Base-by-base conservation (phyloP, 345 rosid species). In the Angophora floribunda region DNA sequence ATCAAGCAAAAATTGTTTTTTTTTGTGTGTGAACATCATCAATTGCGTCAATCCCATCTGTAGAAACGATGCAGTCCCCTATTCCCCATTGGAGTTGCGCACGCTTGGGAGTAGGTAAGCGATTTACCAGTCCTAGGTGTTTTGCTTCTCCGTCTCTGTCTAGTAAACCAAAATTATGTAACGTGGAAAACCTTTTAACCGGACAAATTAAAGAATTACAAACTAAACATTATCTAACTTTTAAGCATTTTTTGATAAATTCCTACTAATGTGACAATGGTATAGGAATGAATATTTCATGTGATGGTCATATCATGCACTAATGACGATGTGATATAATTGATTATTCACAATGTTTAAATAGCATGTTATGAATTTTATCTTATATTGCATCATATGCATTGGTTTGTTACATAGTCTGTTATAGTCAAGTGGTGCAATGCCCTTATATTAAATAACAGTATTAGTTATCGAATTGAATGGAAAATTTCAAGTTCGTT, bases 361-460 rank as follows among this genome's bases (percentile, higher is more conserved):
- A 2, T 0, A 6, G 0, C 4, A 36, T 36, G 26, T 0, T 9
- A 36, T 3, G 2, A 36, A 75, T 19, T 1, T 19, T 14, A 5
- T 17, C 82, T 1, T 2, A 75, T 4, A 8, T 75, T 5, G 0
- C 5, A 21, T 17, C 21, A 7, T 1, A 0, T 1, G 12, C 9
- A 36, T 19, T 75, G 82, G 22, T 13, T 70, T 4, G 1, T 63
- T 2, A 0, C 9, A 14, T n/a, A 5, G 9, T 0, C 13, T 6
- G 8, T n/a, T n/a, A 13, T 13, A 63, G 15, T 12, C 0, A 0
- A 1, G 5, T 7, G 67, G 3, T 28, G 16, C 4, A 1, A 28
- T 12, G 32, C 15, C 26, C 26, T 28, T 61, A 11, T 28, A 1
- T 26, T 26, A 1, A 61, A 61, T 12, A 1, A 13, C 9, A 28